Conservation (phyloP, 345 rosid genomes). For the Aegle marmelos region DNA sequence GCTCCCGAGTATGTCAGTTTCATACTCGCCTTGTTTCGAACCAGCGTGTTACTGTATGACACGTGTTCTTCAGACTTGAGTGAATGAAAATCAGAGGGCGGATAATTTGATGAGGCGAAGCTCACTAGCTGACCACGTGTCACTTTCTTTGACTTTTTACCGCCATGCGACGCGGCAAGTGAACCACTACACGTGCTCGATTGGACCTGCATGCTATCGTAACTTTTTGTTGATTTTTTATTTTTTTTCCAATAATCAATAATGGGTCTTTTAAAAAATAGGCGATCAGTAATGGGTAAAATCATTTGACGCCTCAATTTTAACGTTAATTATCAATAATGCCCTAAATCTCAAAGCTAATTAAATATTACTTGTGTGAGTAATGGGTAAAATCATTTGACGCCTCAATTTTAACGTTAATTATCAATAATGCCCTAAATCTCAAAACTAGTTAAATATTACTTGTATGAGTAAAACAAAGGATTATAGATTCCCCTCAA, state of each 20-base stretch:
- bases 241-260: not conserved
- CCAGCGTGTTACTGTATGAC: not conserved
- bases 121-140: conserved; percentile 24
- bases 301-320: no score
- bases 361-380: no score
- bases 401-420: no score
- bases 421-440: no score
- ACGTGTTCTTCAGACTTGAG: not conserved
- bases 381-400: no score
- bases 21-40: not conserved
- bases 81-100: not conserved
- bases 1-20: not conserved
- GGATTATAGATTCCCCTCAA: no score
- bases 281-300: no score
- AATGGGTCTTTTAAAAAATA: not conserved
- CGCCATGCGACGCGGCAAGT: conserved; percentile 31
- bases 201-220: not conserved
- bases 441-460: no score
- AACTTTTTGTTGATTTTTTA: not conserved
- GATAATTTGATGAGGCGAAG: not conserved
- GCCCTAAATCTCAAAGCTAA: no score
- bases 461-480: no score
- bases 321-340: no score
- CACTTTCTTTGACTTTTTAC: conserved; percentile 24
- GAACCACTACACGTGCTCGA: conserved; percentile 18